Evolutionary conservation across 2,329 filamentous ascomycete genomes (phyloP), one percentile per base, ranked within the genome.

Genomic region (Ophiostoma piceae): DNA sequence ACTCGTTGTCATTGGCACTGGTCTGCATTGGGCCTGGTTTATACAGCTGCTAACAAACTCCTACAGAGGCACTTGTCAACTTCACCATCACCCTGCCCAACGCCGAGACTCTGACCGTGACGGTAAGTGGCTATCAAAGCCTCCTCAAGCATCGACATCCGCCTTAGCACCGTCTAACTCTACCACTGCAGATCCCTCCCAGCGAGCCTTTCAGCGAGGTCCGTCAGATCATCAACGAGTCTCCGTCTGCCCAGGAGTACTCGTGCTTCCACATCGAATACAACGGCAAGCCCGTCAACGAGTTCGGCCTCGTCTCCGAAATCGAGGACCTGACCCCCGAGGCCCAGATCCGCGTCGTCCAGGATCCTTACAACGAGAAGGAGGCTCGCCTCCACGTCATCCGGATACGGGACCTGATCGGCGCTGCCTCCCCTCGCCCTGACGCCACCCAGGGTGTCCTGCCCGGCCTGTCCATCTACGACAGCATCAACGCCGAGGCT

Each of bases 261-360:
- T 96, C 95, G 68, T 99, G 95, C 84, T 99, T 99, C 83, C 95
- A 99, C 81, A 88, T 99, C 76, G 94, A 98, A 82, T 89, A 94
- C 82, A 89, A 92, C 71, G 92, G 92, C 74, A 84, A 91, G 80
- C 90, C 91, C 74, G 90, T 99, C 84, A 98, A 98, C 79, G 95
- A 99, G 80, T 98, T 95, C 76, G 87, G 96, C 71, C 90, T 96
- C 78, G 86, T 99, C 72, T 93, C 92, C 69, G 94, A 99, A 78
- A 91, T 99, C 69, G 85, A 90, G 66, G 92, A 87, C 70, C 86
- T 99, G 69, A 87, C 87, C 68, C 81, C 90, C 43, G 89, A 93
- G 73, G 91, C 94, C 47, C 90, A 94, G 76, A 85, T 97, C 71
- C 86, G 85, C 69, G 82, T 99, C 75, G 88, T 97, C 69, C 91